Conservation (phyloP, 2,329 filamentous ascomycete species). For the Cladosporium velox region DNA sequence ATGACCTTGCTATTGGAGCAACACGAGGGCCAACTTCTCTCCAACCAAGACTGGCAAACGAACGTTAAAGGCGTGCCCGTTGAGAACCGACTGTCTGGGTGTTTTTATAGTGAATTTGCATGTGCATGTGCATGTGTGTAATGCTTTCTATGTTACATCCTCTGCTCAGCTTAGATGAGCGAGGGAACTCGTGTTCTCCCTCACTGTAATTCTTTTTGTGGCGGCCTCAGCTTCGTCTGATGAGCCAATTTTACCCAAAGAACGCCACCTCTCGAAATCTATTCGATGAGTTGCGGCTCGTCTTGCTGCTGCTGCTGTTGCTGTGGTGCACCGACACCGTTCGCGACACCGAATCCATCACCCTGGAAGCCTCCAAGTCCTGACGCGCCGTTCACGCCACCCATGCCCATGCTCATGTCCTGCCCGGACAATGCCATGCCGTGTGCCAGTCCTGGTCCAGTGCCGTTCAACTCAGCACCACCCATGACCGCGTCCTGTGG, state of each 20-base stretch:
- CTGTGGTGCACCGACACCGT: not conserved
- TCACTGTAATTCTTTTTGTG: not conserved
- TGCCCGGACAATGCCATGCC: not conserved
- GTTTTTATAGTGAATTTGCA: not conserved
- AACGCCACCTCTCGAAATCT: not conserved
- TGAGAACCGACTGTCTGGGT: not conserved
- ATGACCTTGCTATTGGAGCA: not conserved
- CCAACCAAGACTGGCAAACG: not conserved
- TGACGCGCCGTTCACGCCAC: not conserved
- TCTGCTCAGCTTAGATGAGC: not conserved
- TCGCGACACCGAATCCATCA: not conserved
- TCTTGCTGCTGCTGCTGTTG: not conserved
- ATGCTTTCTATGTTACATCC: not conserved
- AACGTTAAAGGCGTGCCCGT: not conserved
- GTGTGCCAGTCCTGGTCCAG: not conserved
- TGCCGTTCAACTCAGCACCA: conserved; percentile 1
- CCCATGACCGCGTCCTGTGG: conserved; percentile 12
- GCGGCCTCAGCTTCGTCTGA: not conserved
- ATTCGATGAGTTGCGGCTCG: not conserved
- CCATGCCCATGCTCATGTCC: not conserved
- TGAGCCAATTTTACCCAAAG: not conserved
- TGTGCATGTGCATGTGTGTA: not conserved
- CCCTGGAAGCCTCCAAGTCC: not conserved
- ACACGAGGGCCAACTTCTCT: not conserved
- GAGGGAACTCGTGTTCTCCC: not conserved